Evolutionary conservation across 176 grass and related monocot genomes (phyloP).

Genomic region (Themeda triandra): DNA sequence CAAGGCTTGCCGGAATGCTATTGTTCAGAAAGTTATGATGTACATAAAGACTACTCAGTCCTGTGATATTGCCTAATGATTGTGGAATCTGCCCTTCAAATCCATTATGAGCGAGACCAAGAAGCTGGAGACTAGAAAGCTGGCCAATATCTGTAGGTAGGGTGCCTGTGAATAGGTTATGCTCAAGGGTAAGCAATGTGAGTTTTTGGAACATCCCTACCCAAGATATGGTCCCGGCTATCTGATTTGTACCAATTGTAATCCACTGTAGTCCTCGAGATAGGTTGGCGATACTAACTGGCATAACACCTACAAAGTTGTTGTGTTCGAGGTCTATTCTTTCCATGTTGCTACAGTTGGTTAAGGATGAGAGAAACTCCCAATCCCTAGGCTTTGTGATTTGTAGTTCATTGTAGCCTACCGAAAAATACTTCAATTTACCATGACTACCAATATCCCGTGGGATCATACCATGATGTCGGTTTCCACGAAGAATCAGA

Average conservation of each 20-base stretch:
- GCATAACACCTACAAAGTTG: slow-evolving; percentile 15
- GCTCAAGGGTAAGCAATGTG: neutral
- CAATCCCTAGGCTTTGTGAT: neutral
- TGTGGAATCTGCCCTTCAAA: slow-evolving; percentile 3
- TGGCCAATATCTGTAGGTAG: neutral
- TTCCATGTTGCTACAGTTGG: neutral
- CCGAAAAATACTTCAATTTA: neutral
- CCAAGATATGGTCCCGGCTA: slow-evolving; percentile 4
- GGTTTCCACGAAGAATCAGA: neutral
- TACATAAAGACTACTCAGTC: neutral
- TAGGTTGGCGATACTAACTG: neutral
- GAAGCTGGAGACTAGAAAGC: neutral
- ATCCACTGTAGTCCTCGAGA: neutral
- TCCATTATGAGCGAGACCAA: neutral
- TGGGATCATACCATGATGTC: slow-evolving; percentile 2
- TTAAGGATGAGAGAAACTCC: slow-evolving; percentile 22
- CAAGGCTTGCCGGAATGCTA: slow-evolving; percentile 9
- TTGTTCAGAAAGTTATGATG: neutral
- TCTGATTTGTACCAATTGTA: neutral
- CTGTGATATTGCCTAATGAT: slow-evolving; percentile 17
- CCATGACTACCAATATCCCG: slow-evolving; percentile 22
- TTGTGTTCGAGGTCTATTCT: neutral
- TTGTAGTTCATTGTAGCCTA: neutral
- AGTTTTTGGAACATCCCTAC: neutral
- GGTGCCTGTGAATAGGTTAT: slow-evolving; percentile 19